Conservation (phyloP, 257 asterid genomes). For the Craterostigma plantagineum region DNA sequence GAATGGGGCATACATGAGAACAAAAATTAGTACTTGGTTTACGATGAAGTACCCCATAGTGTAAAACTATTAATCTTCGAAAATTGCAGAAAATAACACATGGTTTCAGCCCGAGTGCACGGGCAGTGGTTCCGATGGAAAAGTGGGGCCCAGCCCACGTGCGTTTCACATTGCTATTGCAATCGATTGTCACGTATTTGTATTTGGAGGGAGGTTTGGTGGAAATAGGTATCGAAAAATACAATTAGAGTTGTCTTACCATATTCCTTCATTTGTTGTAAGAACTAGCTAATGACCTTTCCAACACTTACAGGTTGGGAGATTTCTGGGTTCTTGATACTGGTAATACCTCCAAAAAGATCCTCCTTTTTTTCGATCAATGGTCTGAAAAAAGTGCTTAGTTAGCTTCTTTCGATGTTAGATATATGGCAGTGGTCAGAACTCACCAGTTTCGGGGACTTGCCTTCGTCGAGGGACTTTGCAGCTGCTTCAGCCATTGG, state of each 20-base stretch:
- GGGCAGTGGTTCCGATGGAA: constrained; percentile 69
- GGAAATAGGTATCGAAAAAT: constrained; percentile 43
- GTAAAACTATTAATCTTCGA: no score
- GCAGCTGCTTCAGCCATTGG: constrained; percentile 94
- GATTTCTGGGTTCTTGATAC: constrained; percentile 99
- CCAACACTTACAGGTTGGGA: constrained; percentile 71
- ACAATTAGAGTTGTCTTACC: background rate
- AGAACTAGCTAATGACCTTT: constrained; percentile 6
- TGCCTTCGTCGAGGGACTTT: constrained; percentile 93
- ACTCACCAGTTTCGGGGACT: constrained; percentile 89
- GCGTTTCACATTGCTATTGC: constrained; percentile 83
- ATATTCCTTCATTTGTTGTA: constrained; percentile 5
- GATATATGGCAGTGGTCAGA: constrained; percentile 99
- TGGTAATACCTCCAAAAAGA: no score
- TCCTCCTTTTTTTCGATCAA: no score
- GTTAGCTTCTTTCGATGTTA: no score
- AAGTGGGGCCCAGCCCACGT: constrained; percentile 67
- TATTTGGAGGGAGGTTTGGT: constrained; percentile 91
- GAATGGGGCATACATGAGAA: no score
- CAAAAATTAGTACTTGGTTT: no score
- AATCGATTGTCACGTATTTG: constrained; percentile 87
- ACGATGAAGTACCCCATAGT: no score
- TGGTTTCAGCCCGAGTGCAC: constrained; percentile 92
- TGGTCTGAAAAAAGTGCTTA: no score
- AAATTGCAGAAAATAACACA: constrained; percentile 56